phyloP scores from a whole-genome alignment of 352 stramenopile genomes.

The Labyrinthula sp. region DNA sequence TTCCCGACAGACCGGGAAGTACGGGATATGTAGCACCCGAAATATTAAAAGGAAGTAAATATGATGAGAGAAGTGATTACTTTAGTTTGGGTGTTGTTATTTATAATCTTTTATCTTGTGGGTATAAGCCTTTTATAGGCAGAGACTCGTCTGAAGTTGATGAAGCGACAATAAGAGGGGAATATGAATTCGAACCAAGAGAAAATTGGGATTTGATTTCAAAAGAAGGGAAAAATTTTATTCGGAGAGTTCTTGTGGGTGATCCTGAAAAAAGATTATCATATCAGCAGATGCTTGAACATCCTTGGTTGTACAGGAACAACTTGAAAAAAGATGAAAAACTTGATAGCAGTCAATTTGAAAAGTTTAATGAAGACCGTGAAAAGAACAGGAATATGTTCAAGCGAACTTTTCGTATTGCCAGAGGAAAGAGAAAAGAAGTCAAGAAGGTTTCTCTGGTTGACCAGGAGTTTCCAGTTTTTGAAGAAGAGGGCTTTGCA shows the following conservation, averaged over 20 bases:
- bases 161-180: constrained; percentile 58
- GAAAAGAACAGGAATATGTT: no score
- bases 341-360: no score
- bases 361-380: no score
- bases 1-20: no score
- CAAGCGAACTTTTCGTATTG: no score
- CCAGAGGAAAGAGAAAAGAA: no score
- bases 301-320: constrained; percentile 65
- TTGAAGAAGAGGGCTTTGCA: no score
- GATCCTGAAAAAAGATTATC: constrained; percentile 32
- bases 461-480: no score
- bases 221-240: constrained; percentile 65
- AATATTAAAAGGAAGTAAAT: constrained; percentile 71
- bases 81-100: constrained; percentile 86
- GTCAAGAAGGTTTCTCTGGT: no score
- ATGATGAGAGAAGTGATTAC: constrained; percentile 75
- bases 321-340: no score
- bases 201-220: constrained; percentile 66
- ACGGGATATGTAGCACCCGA: constrained; percentile 67
- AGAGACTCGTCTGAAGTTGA: constrained; percentile 48
- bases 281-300: constrained; percentile 44
- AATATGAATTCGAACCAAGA: constrained; percentile 58
- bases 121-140: constrained; percentile 84
- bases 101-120: constrained; percentile 87
- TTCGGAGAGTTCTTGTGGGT: constrained; percentile 33